These are phyloP conservation scores for Erucastrum elatum DNA, from an alignment of 345 rosid genomes.

Conservation along the genomic window DNA sequence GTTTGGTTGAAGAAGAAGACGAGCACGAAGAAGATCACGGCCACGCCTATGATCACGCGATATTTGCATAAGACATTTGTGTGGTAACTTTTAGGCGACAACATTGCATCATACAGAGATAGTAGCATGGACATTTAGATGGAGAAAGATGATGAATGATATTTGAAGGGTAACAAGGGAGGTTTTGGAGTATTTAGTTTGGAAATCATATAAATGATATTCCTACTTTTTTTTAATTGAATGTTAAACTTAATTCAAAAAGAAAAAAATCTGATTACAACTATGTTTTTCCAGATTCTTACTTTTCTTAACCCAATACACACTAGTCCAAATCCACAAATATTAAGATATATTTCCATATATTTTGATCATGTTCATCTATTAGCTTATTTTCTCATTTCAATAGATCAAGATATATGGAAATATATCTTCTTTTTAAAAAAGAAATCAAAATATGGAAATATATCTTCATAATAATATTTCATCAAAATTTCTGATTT, in stretches of 20 bases:
- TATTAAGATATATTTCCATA: too few relatives aligned
- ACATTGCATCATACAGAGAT: slow-evolving; percentile 8
- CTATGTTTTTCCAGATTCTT: background rate
- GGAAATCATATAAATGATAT: background rate
- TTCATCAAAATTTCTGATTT: background rate
- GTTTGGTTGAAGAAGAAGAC: slow-evolving; percentile 2
- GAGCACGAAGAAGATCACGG: slow-evolving; percentile 8
- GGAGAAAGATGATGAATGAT: background rate
- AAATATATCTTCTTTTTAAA: too few relatives aligned
- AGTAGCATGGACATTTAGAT: background rate
- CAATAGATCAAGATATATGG: too few relatives aligned
- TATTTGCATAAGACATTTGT: slow-evolving; percentile 17
- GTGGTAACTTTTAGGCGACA: slow-evolving; percentile 9
- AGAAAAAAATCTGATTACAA: too few relatives aligned
- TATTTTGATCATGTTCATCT: too few relatives aligned
- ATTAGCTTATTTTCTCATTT: too few relatives aligned
- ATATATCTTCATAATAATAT: too few relatives aligned
- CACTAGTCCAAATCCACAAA: background rate
- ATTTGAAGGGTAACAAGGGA: slow-evolving; percentile 7
- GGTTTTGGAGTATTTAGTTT: background rate
- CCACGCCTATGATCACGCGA: background rate
- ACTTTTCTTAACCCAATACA: background rate
- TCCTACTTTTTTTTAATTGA: too few relatives aligned
- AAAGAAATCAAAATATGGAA: too few relatives aligned
- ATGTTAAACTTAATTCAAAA: too few relatives aligned